Evolutionary conservation across 2,329 filamentous ascomycete species (phyloP), one percentile per base, ranked within the genome.

Genomic region (Kalmusia sp.): DNA sequence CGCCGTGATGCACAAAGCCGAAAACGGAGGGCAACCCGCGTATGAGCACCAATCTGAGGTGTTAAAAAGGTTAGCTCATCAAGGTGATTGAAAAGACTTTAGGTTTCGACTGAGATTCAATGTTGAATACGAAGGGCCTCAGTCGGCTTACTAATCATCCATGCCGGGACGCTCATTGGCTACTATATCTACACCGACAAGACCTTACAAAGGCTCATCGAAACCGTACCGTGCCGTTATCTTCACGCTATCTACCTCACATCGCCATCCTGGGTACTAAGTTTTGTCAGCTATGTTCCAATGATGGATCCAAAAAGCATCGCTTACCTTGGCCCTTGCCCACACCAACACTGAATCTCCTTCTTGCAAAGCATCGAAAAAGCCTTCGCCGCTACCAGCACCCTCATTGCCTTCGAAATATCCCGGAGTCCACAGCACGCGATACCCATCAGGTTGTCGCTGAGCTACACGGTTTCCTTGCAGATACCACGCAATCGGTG

Each of bases 241-340:
- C 15, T 49, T 55, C 4, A 69, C 49, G 7, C 47, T 51, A 1
- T 64, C 48, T 3, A 71, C 68, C 3, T 61, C 31, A 27, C 68
- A 71, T 28, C 59, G 49, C 70, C 70, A 73, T 2, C 67, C 66
- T 3, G 61, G 62, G 37, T 61, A 70, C 68, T 71, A n/a, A 1
- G 3, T 2, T 2, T 35, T 12, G 33, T 61, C n/a, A 65, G 55
- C 14, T 22, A 50, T 21, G 24, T 25, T 38, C 19, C 17, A 50
- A 38, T 7, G 12, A 38, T 49, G 43, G 5, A 37, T n/a, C n/a
- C n/a, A n/a, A n/a, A n/a, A n/a, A 44, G 14, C 15, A 37, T n/a
- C 44, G 14, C 64, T 30, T 57, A 70, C 70, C 63, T 69, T 72
- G 3, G 69, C 70, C 31, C 70, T 59, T 0, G 69, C 70, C 69